Evolutionary conservation across 805 yeast species (phyloP).

Genomic region (Pichia californica): DNA sequence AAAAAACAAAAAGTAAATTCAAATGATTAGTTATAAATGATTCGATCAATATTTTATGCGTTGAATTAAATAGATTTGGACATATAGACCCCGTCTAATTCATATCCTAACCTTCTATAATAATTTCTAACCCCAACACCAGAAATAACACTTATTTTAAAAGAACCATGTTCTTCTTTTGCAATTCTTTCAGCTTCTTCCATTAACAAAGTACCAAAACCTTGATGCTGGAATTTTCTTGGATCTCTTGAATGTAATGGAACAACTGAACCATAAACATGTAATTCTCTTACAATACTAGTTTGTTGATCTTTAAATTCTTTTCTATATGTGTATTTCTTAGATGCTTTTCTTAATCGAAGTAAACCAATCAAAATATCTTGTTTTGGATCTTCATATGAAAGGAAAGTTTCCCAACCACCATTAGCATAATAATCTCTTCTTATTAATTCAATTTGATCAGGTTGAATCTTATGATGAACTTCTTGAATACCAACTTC

Average conservation of each 20-base stretch:
- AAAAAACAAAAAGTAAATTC: too few relatives aligned
- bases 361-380: conserved; percentile 90
- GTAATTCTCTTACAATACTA: conserved; percentile 92
- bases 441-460: conserved; percentile 91
- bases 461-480: conserved; percentile 93
- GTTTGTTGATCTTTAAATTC: conserved; percentile 82
- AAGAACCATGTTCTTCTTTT: conserved; percentile 87
- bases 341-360: conserved; percentile 81
- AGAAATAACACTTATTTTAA: conserved; percentile 86
- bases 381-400: conserved; percentile 95
- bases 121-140: conserved; percentile 98
- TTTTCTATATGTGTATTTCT: conserved; percentile 83
- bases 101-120: conserved; percentile 87
- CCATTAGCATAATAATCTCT: conserved; percentile 97
- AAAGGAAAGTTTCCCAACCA: conserved; percentile 96
- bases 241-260: conserved; percentile 96
- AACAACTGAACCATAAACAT: conserved; percentile 95
- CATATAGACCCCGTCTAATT: conserved; percentile 95
- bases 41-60: not conserved
- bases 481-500: conserved; percentile 99
- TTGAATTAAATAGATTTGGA: conserved; percentile 43
- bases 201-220: conserved; percentile 95
- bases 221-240: conserved; percentile 97
- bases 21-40: too few relatives aligned
- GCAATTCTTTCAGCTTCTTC: conserved; percentile 98